phyloP scores from a whole-genome alignment of 768 basidiomycete species.

The Trametes coccinea region DNA sequence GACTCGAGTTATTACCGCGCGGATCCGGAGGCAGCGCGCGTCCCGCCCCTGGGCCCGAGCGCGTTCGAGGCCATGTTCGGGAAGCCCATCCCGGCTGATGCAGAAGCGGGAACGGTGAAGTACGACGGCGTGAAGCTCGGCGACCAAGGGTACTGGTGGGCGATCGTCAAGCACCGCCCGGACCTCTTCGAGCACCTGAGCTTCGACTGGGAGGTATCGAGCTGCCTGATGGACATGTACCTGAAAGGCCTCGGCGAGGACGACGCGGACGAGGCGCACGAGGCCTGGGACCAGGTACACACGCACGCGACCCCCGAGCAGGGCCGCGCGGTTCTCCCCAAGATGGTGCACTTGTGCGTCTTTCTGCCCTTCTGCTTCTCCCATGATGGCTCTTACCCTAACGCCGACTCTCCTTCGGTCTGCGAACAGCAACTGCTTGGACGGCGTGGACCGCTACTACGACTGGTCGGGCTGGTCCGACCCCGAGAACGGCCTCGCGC shows the following conservation, averaged over 20 bases:
- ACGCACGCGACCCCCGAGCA: conserved; percentile 42
- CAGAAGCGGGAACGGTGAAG: conserved; percentile 29
- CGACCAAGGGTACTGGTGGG: conserved; percentile 58
- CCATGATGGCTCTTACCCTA: too few species aligned
- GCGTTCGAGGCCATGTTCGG: conserved; percentile 49
- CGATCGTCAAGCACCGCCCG: conserved; percentile 45
- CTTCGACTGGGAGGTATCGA: conserved; percentile 51
- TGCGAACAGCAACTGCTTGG: conserved; percentile 43
- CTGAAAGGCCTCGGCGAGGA: conserved; percentile 45
- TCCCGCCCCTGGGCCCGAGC: conserved; percentile 39
- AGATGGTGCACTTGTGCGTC: conserved; percentile 52
- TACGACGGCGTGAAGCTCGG: conserved; percentile 49
- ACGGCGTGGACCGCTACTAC: conserved; percentile 42
- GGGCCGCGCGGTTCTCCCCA: conserved; percentile 44
- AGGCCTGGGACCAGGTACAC: conserved; percentile 38
- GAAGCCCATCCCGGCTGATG: conserved; percentile 37
- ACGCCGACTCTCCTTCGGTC: neutral
- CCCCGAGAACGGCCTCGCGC: conserved; percentile 38
- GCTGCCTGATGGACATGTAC: conserved; percentile 50
- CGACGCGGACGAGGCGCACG: conserved; percentile 35
- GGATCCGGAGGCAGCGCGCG: conserved; percentile 3
- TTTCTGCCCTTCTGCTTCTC: too few species aligned
- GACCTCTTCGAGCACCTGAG: conserved; percentile 45
- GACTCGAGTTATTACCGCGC: conserved; percentile 43
- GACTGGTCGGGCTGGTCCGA: conserved; percentile 51